A percentile compares a stretch with the other conserved stretches of the same genome.
Evolutionary conservation across 768 basidiomycete species (phyloP).

Genomic region (Trametes meyenii): DNA sequence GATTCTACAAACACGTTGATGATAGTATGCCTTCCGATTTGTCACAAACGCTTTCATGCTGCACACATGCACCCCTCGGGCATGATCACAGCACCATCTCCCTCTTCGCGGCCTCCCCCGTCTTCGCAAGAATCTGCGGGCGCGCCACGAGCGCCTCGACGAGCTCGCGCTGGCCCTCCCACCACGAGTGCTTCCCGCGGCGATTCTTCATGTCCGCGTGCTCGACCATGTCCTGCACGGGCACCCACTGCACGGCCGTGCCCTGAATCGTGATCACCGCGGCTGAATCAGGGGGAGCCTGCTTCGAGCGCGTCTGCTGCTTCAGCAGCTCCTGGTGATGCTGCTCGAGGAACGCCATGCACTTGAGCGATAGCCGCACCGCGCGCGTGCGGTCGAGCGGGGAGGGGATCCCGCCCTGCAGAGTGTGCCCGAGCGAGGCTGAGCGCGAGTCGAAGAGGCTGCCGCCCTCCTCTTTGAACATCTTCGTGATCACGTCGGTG

Average conservation of each 20-base stretch:
- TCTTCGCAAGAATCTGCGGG: conserved; percentile 48
- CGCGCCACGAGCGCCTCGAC: conserved; percentile 75
- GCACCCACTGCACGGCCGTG: conserved; percentile 78
- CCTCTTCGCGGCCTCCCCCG: conserved; percentile 4
- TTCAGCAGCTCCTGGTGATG: conserved; percentile 62
- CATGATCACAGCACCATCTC: not conserved
- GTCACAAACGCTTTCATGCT: not conserved
- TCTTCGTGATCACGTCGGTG: conserved; percentile 89
- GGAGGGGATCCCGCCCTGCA: conserved; percentile 95
- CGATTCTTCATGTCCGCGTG: conserved; percentile 93
- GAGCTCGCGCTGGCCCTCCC: conserved; percentile 67
- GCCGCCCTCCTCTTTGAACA: conserved; percentile 95
- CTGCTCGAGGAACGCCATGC: conserved; percentile 92
- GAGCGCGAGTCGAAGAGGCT: conserved; percentile 90
- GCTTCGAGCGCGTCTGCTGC: conserved; percentile 54
- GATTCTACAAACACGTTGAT: not conserved
- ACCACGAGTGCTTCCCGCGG: conserved; percentile 79
- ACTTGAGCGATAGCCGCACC: conserved; percentile 85
- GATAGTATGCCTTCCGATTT: not conserved
- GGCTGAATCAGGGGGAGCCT: conserved; percentile 66
- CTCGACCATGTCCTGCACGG: conserved; percentile 79
- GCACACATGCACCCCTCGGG: not conserved
- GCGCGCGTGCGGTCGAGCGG: conserved; percentile 93
- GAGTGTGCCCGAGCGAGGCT: conserved; percentile 95
- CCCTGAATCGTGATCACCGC: conserved; percentile 93